These are phyloP conservation scores for Tetrahymena elliotti DNA, from an alignment of 73 alveolate genomes.

Conservation along the genomic window DNA sequence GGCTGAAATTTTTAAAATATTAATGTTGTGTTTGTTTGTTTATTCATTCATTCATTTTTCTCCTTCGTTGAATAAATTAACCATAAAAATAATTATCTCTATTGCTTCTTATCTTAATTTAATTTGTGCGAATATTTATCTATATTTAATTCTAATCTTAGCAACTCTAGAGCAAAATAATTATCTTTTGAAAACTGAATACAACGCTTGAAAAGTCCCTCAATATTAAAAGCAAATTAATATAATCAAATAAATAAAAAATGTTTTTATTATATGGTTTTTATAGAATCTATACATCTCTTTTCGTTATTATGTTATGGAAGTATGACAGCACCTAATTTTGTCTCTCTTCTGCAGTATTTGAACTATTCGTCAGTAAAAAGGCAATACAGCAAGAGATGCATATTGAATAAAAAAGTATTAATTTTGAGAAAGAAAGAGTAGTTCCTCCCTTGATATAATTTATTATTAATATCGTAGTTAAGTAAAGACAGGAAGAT, in stretches of 20 bases:
- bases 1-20: neutral
- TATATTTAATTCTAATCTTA: neutral
- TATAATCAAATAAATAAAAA: neutral
- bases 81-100: neutral
- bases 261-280: neutral
- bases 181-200: neutral
- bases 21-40: neutral
- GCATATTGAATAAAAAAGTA: neutral
- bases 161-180: neutral
- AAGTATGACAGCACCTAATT: neutral
- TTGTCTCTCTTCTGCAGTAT: neutral
- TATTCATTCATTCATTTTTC: neutral
- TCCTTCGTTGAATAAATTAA: neutral
- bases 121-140: neutral
- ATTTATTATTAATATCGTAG: neutral
- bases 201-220: neutral
- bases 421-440: neutral
- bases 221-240: neutral
- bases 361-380: neutral
- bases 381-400: neutral
- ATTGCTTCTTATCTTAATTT: neutral
- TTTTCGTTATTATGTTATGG: neutral
- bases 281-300: neutral
- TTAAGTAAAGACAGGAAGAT: neutral
- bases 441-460: neutral